Percentiles rank a stretch among this genome's conserved stretches.
phyloP scores from a whole-genome alignment of 768 basidiomycete species.

The Macrolepiota dolichaula region DNA sequence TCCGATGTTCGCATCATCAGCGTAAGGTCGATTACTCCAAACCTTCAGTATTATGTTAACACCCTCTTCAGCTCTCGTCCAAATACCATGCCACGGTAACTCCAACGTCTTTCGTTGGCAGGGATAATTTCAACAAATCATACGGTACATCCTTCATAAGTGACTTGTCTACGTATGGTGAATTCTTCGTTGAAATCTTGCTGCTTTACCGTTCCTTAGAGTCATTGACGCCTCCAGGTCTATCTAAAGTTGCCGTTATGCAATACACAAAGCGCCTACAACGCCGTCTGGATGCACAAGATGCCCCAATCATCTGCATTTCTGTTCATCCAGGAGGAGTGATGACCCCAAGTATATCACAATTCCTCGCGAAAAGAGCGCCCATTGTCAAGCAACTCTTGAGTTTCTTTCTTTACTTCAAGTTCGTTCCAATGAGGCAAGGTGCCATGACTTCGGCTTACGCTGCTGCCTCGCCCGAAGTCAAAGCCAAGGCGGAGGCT shows the following conservation, averaged over 20 bases:
- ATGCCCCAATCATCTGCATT: slow-evolving; percentile 32
- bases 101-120: slow-evolving; percentile 23
- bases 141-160: slow-evolving; percentile 21
- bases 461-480: slow-evolving; percentile 34
- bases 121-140: slow-evolving; percentile 33
- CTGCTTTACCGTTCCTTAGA: neutral
- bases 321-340: slow-evolving; percentile 41
- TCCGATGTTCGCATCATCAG: slow-evolving; percentile 64
- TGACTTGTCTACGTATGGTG: slow-evolving; percentile 31
- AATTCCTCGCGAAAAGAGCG: slow-evolving; percentile 9
- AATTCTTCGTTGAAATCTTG: neutral
- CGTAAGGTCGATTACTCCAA: slow-evolving; percentile 30
- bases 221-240: slow-evolving; percentile 25
- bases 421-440: slow-evolving; percentile 19
- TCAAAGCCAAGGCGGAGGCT: slow-evolving; percentile 25
- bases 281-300: slow-evolving; percentile 33
- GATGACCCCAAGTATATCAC: slow-evolving; percentile 21
- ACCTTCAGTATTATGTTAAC: neutral
- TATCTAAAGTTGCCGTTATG: slow-evolving; percentile 47
- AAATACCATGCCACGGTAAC: slow-evolving; percentile 20
- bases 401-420: slow-evolving; percentile 10
- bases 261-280: slow-evolving; percentile 52
- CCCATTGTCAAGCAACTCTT: slow-evolving; percentile 11
- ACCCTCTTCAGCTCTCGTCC: slow-evolving; percentile 29
- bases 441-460: slow-evolving; percentile 35